Evolutionary conservation across 129 eudicot species (phyloP).

Genomic region (Artemisia tridentata): DNA sequence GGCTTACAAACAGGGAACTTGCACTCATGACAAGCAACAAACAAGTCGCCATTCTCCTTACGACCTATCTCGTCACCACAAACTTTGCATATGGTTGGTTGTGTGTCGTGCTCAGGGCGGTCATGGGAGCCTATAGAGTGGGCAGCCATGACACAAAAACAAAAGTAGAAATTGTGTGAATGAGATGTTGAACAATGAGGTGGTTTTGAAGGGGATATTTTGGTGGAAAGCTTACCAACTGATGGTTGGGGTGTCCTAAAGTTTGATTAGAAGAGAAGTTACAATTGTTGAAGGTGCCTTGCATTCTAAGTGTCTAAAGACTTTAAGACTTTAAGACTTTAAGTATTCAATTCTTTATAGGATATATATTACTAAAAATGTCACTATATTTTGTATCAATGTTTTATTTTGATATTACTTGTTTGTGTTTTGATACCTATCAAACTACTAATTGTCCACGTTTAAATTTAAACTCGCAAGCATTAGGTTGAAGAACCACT

Average conservation of each 20-base stretch:
- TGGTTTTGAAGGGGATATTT: conserved; percentile 32
- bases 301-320: conserved; percentile 25
- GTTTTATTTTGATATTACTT: background rate
- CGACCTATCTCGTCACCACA: conserved; percentile 80
- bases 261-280: conserved; percentile 92
- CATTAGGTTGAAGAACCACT: too few species aligned
- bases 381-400: background rate
- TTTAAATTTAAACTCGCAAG: too few species aligned
- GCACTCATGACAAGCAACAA: conserved; percentile 82
- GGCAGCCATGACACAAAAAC: conserved; percentile 57
- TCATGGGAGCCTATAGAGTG: conserved; percentile 57
- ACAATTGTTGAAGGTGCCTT: conserved; percentile 31
- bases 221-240: conserved; percentile 51
- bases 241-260: conserved; percentile 72
- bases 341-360: too few species aligned
- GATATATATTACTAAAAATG: too few species aligned
- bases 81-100: conserved; percentile 50
- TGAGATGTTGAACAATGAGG: conserved; percentile 19
- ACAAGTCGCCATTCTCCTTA: conserved; percentile 61
- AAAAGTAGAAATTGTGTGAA: conserved; percentile 14
- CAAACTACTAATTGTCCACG: too few species aligned
- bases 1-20: conserved; percentile 93
- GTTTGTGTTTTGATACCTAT: background rate
- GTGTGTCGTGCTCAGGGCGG: conserved; percentile 38
- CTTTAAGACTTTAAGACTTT: conserved; percentile 7